These are phyloP conservation scores for Emergomyces orientalis DNA, from an alignment of 2,329 filamentous ascomycete genomes.

Conservation along the genomic window DNA sequence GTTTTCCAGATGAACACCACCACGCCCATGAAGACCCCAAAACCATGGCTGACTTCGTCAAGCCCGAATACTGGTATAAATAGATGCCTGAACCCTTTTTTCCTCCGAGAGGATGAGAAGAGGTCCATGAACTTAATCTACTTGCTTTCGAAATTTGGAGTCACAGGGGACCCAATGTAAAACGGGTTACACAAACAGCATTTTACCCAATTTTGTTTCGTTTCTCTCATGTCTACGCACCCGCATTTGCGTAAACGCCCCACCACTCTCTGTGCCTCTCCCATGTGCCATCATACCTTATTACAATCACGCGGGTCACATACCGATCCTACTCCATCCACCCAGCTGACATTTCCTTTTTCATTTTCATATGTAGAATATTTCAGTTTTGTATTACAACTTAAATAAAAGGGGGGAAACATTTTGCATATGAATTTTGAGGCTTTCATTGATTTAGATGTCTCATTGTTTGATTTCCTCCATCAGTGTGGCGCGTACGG, in stretches of 20 bases:
- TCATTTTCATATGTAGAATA: conserved; percentile 6
- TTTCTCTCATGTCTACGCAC: background rate
- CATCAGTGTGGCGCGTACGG: background rate
- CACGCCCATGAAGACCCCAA: conserved; percentile 64
- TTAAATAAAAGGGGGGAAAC: background rate
- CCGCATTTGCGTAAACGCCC: background rate
- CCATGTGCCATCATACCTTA: background rate
- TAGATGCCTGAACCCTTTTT: conserved; percentile 6
- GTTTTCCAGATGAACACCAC: conserved; percentile 31
- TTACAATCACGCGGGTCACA: background rate
- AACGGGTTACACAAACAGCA: background rate
- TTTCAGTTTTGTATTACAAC: conserved; percentile 1
- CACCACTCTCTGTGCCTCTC: background rate
- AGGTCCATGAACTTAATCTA: background rate
- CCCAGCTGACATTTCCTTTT: background rate
- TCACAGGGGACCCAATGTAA: background rate
- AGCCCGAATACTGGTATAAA: conserved; percentile 81
- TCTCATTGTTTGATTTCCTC: background rate
- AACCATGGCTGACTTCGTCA: conserved; percentile 93
- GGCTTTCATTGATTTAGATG: background rate
- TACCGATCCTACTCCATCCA: background rate
- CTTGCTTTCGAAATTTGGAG: background rate
- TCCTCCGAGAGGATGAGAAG: background rate
- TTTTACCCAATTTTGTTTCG: background rate
- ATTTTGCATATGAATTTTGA: background rate